Base-by-base conservation (phyloP, 2,329 filamentous ascomycete species). In the Pseudogymnoascus sp. region DNA sequence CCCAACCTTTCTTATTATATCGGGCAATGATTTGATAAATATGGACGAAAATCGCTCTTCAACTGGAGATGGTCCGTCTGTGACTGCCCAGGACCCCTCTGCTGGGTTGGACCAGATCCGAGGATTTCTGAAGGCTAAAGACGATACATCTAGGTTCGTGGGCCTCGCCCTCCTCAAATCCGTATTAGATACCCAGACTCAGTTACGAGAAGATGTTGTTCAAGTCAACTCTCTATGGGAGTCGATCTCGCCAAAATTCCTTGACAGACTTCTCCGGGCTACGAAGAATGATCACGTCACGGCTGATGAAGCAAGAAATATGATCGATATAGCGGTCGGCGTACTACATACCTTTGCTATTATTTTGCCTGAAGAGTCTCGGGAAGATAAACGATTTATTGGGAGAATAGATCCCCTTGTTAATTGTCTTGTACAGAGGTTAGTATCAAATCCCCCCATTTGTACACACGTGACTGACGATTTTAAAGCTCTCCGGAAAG, bases 111-210 rank as follows among this genome's bases (percentile, higher is more conserved):
- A 79, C 60, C 82, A 82, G 67, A 80, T 88, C 61, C 76, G 83
- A 66, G 69, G 75, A 1, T 78, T 88, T 2, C 78, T 90, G 35
- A 76, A 77, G 61, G 74, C 82, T 61, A 85, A 84, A 64, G 81
- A 88, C 69, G 86, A 90, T 70, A 89, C 87, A 0, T 83, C 84
- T 19, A 81, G 84, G 68, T 89, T 90, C 67, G 85, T 88, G 39
- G 87, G 85, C 6, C 76, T 90, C 22, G 84, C 85, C 1, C 77
- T 89, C 22, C 78, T 89, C 60, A 87, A 85, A 68, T 82, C 84
- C n/a, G 74, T 87, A 11, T 77, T 90, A 33, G 85, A 89, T 72
- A 85, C 83, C 69, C 80, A 82, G 5, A 73, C 78, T 22, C 72
- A 78, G n/a, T 72, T 85, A 22, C 78, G 78, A 49, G 73, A 78